Base-by-base conservation (phyloP, 2,329 filamentous ascomycete genomes). In the Elsinoe perseae region DNA sequence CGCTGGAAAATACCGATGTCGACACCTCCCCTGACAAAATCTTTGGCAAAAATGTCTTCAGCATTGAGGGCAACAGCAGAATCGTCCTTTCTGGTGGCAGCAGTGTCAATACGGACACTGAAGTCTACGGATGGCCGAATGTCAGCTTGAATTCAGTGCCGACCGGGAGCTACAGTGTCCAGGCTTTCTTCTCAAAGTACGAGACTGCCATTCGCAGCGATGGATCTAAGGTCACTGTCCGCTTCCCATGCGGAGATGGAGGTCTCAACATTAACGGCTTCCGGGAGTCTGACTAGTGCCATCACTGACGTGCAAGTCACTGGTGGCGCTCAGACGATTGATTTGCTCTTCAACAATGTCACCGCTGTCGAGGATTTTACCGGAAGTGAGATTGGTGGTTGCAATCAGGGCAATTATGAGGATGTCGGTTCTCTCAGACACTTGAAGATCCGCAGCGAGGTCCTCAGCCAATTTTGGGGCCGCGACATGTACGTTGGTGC, bases 241-340 rank as follows among this genome's bases (percentile, higher is more conserved):
- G 62, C 3, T 71, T 72, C 44, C 69, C 70, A 1, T 72, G 69
- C 30, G 69, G 69, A 10, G 69, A 72, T 52, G 69, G 69, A 6
- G 63, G 62, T 3, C 60, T 60, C 2, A 63, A 64, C 8, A 61
- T 70, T 36, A 61, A 64, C 38, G 68, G 65, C 1, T 65, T 60
- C n/a, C 38, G 70, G 69, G 2, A 70, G 65, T 28, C 61, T 70
- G 6, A 59, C 56, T 2, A 70, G 67, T 1, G 25, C 62, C 0
- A 23, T 57, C 1, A 58, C 62, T 7, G 61, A 69, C 43, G 46
- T 70, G 28, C 58, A 61, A 0, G 56, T 72, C 8, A 58, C 59
- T 7, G 67, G 66, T n/a, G 60, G 59, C 7, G 12, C 54, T 1
- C 70, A 72, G 48, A 66, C 59, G 2, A 54, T 71, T 43, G 54